phyloP scores from a whole-genome alignment of 805 yeast species.

The Candida arabinofermentans region DNA sequence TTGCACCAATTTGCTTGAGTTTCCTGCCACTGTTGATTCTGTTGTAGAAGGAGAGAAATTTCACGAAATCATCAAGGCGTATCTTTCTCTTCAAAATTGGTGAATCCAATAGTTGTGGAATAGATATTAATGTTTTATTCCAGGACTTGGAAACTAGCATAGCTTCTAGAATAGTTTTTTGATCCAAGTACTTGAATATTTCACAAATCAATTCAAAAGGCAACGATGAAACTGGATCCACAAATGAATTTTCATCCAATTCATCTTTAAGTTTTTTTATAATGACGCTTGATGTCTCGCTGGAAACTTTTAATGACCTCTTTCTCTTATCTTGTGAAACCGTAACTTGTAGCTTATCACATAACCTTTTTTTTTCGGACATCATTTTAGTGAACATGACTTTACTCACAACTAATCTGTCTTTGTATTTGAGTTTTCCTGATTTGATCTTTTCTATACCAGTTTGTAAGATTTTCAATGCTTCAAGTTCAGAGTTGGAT shows the following conservation, averaged over 20 bases:
- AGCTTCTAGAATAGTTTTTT: conserved; percentile 11
- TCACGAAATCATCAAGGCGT: conserved; percentile 9
- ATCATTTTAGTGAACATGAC: conserved; percentile 29
- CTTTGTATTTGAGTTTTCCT: conserved; percentile 26
- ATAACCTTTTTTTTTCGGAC: conserved; percentile 8
- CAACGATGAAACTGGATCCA: conserved; percentile 21
- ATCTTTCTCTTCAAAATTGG: conserved; percentile 9
- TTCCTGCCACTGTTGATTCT: conserved; percentile 7
- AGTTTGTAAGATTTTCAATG: conserved; percentile 33
- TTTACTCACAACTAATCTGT: conserved; percentile 29
- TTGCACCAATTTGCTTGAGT: conserved; percentile 3
- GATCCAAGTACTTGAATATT: conserved; percentile 14
- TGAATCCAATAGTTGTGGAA: conserved; percentile 11
- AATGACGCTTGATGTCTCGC: not conserved
- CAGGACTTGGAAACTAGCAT: conserved; percentile 16
- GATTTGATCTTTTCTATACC: conserved; percentile 37
- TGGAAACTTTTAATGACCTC: no score
- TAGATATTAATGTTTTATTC: conserved; percentile 9
- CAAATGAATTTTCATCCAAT: conserved; percentile 5
- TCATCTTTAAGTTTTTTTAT: not conserved
- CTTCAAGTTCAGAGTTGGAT: conserved; percentile 29
- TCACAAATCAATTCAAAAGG: conserved; percentile 24
- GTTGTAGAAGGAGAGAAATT: conserved; percentile 12
- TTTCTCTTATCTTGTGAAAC: no score
- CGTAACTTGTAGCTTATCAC: conserved; percentile 1